A percentile compares a stretch with the other conserved stretches of the same genome.
These are phyloP conservation scores for Corylus americana DNA, from an alignment of 306 rosid genomes.

Conservation along the genomic window DNA sequence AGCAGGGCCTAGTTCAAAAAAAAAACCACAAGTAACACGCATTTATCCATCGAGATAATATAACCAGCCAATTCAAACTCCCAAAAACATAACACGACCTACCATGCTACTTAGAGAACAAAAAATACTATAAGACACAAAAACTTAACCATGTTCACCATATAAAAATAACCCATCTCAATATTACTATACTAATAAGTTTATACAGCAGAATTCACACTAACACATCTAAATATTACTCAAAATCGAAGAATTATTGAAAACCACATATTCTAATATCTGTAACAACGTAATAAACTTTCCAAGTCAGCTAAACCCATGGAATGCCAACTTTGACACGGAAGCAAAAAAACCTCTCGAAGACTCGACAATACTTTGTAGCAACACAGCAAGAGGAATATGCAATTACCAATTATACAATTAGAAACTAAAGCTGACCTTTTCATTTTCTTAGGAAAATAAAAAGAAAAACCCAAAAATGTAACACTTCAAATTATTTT, in stretches of 20 bases:
- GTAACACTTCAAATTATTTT: neutral
- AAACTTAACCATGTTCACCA: conserved; percentile 2
- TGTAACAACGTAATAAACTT: neutral
- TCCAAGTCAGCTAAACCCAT: neutral
- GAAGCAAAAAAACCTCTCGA: conserved; percentile 6
- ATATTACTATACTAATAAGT: neutral
- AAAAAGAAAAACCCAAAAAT: conserved; percentile 1
- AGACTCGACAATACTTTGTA: neutral
- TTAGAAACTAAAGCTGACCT: neutral
- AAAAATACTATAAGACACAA: neutral
- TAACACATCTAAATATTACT: neutral
- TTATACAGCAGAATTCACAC: neutral
- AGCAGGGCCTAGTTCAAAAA: conserved; percentile 37
- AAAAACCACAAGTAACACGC: conserved; percentile 14
- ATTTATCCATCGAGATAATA: neutral
- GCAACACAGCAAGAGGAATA: neutral
- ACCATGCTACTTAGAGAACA: neutral
- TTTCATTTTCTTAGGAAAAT: neutral
- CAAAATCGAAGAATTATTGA: neutral
- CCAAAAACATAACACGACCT: neutral
- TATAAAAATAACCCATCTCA: neutral
- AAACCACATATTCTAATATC: neutral
- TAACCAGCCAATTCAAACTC: conserved; percentile 4
- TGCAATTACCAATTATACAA: conserved; percentile 2
- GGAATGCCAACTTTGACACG: neutral